Evolutionary conservation across 108 stramenopile species (phyloP).

Genomic region (Nitzschia palea): DNA sequence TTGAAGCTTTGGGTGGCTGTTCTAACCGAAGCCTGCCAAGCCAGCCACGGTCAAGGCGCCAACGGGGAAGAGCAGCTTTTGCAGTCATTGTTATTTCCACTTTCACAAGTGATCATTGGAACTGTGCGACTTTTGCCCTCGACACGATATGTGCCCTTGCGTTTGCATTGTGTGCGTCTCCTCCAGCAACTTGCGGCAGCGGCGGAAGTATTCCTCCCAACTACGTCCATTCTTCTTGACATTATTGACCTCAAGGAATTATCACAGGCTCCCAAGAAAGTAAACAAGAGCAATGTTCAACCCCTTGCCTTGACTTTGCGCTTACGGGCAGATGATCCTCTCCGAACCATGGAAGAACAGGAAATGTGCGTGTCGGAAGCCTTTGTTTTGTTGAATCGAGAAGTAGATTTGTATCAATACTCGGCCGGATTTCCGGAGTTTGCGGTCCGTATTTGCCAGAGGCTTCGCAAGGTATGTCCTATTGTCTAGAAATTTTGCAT

Average conservation of each 20-base stretch:
- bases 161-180: constrained; percentile 89
- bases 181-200: constrained; percentile 92
- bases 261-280: constrained; percentile 68
- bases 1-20: constrained; percentile 94
- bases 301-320: constrained; percentile 31
- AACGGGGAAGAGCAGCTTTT: constrained; percentile 65
- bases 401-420: constrained; percentile 85
- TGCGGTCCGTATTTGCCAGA: constrained; percentile 64
- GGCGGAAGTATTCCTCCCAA: constrained; percentile 88
- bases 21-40: constrained; percentile 66
- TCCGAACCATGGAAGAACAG: constrained; percentile 78
- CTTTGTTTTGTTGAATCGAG: constrained; percentile 79
- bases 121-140: constrained; percentile 73
- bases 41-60: constrained; percentile 28
- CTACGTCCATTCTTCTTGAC: constrained; percentile 79
- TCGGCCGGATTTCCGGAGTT: constrained; percentile 89
- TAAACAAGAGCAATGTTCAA: constrained; percentile 34
- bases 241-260: constrained; percentile 86
- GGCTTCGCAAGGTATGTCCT: constrained; percentile 63
- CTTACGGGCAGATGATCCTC: constrained; percentile 56
- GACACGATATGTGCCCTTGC: constrained; percentile 80
- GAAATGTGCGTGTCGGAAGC: constrained; percentile 75
- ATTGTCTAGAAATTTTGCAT: background rate
- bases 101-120: constrained; percentile 90
- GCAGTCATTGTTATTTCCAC: constrained; percentile 83